Conservation (phyloP, 345 rosid genomes). For the Raphanus raphanistrum region DNA sequence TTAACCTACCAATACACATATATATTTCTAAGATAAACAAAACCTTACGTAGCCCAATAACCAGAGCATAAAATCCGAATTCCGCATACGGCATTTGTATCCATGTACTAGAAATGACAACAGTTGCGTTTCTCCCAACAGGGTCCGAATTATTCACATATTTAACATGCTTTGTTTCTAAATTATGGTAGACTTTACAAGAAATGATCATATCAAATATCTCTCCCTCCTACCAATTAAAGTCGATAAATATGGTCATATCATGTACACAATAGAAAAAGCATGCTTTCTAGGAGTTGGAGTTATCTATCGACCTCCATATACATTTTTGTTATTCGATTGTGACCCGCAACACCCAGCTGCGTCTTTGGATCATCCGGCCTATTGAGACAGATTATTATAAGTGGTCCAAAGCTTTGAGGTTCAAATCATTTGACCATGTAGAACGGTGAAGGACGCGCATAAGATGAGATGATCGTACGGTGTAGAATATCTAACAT, state of each 20-base stretch:
- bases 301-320: conserved; percentile 36
- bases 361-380: conserved; percentile 7
- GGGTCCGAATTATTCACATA: conserved; percentile 12
- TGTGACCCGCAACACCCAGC: conserved; percentile 31
- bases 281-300: conserved; percentile 24
- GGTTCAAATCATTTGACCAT: conserved; percentile 27
- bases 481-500: background rate
- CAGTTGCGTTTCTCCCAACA: conserved; percentile 1
- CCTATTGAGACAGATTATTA: conserved; percentile 1
- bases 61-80: background rate
- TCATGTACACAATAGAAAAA: conserved; percentile 20
- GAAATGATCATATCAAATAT: conserved; percentile 13
- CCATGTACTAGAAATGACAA: background rate
- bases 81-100: too few species aligned
- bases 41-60: background rate
- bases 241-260: conserved; percentile 31
- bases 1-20: background rate
- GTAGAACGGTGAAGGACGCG: conserved; percentile 1
- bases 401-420: conserved; percentile 1
- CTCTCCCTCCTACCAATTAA: conserved; percentile 2
- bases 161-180: conserved; percentile 15
- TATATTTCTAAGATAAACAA: background rate
- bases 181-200: conserved; percentile 18
- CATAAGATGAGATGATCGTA: conserved; percentile 15
- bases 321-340: conserved; percentile 35